Percentiles rank a stretch among this genome's conserved stretches.
These are phyloP conservation scores for Dactylis glomerata DNA, from an alignment of 176 grass and related monocot species.

Conservation along the genomic window DNA sequence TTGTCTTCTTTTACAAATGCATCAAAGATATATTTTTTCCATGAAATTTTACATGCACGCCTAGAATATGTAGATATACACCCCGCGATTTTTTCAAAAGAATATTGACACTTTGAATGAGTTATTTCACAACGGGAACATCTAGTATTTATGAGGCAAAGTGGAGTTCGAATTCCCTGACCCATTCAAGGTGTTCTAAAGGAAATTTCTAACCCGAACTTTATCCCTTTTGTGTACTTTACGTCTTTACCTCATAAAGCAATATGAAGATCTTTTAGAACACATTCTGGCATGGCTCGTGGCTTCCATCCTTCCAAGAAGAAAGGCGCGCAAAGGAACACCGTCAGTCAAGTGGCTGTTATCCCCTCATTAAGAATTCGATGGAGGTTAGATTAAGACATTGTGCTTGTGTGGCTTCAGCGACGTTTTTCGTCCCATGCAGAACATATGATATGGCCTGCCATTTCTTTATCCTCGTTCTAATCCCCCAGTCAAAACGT, in stretches of 20 bases:
- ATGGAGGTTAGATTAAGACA: background rate
- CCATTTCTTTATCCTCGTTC: background rate
- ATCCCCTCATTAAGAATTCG: background rate
- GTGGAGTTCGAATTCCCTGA: no score
- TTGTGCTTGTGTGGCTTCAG: background rate
- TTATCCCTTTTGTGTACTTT: background rate
- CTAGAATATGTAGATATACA: no score
- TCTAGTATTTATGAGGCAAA: no score
- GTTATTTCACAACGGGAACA: no score
- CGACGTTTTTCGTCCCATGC: slow-evolving; percentile 17
- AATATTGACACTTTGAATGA: no score
- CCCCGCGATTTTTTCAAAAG: no score
- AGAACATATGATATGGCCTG: slow-evolving; percentile 3
- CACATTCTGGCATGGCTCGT: background rate
- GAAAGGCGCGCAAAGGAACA: background rate
- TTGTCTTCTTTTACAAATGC: no score
- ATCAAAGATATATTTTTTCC: no score
- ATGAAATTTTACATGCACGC: no score
- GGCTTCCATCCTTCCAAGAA: background rate
- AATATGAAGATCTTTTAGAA: background rate
- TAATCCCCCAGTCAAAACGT: background rate
- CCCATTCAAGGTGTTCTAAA: background rate
- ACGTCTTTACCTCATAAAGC: background rate
- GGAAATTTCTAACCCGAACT: no score
- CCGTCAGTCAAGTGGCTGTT: background rate